Evolutionary conservation across 768 basidiomycete species (phyloP), one percentile per base, ranked within the genome.

Genomic region (Boletus subcaerulescens): DNA sequence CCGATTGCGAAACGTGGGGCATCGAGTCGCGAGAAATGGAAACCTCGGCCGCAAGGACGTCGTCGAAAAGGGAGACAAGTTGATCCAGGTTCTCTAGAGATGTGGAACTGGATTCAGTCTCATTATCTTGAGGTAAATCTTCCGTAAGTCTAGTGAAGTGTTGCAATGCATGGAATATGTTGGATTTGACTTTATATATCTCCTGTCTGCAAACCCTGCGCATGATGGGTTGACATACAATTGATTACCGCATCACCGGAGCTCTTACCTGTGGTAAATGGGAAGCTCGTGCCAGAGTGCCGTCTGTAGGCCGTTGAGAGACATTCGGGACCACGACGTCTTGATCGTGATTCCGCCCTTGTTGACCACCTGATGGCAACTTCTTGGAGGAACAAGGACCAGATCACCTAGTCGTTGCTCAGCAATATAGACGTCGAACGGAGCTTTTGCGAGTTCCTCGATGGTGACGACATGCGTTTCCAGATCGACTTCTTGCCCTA

Each of bases 271-370:
- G 66, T 83, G 81, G 67, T 93, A 93, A 14, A 93, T 79, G 0
- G 88, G 88, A 33, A 93, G 75, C 59, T 93, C 91, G 42, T 87
- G 80, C 61, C 82, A 79, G 32, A 87, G 74, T 3, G 90, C 87
- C 1, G 76, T 73, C 39, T 69, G 66, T 14, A 91, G 66, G 4
- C 88, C 86, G 45, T 72, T 66, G 26, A 87, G 62, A 8, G 88
- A 86, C 89, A 93, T 92, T 44, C 91, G 77, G 1, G 90, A 92
- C 91, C 91, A 93, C 1, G 88, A 87, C 5, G 85, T 84, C 70
- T 93, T 93, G 66, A 92, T 76, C 0, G 89, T 90, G 22, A 93
- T 78, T 13, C 91, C 90, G 22, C 91, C 89, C 45, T 74, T 73
- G 60, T 93, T 93, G 24, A 93, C 77, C 4, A 92, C 91, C 66